These are phyloP conservation scores for Theileria parva DNA, from an alignment of 169 alveolate species.

Conservation along the genomic window DNA sequence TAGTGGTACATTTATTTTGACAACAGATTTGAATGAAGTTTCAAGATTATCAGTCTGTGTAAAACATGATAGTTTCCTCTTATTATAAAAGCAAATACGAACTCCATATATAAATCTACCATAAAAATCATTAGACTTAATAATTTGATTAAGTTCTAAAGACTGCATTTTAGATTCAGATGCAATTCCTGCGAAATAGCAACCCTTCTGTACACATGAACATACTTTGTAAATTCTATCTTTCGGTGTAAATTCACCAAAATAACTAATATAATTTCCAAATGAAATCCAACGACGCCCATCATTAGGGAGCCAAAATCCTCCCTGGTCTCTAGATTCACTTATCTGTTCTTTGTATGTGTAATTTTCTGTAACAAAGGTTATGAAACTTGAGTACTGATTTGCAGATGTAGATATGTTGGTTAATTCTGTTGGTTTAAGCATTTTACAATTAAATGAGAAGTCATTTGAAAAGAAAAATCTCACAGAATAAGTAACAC, in stretches of 20 bases:
- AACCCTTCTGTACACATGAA: slow-evolving; percentile 27
- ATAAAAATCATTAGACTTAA: background rate
- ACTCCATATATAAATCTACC: slow-evolving; percentile 7
- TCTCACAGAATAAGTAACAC: background rate
- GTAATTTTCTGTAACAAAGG: background rate
- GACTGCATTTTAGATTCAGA: slow-evolving; percentile 11
- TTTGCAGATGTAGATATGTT: background rate
- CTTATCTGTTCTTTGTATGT: background rate
- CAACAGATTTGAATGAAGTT: background rate
- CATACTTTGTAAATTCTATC: slow-evolving; percentile 41
- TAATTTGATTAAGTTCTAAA: slow-evolving; percentile 29
- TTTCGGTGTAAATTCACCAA: slow-evolving; percentile 17
- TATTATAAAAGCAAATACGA: slow-evolving; percentile 39
- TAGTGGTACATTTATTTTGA: background rate
- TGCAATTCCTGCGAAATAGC: slow-evolving; percentile 38
- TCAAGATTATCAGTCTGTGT: background rate
- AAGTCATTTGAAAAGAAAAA: slow-evolving; percentile 43
- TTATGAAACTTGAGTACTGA: background rate
- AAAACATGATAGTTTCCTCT: slow-evolving; percentile 28
- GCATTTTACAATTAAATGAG: slow-evolving; percentile 11
- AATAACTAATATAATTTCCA: slow-evolving; percentile 1
- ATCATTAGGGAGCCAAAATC: slow-evolving; percentile 48
- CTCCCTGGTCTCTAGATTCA: slow-evolving; percentile 2
- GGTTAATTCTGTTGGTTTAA: background rate
- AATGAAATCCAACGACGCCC: slow-evolving; percentile 1